Conservation (phyloP, 2,329 filamentous ascomycete species). For the Aspergillus candidus region DNA sequence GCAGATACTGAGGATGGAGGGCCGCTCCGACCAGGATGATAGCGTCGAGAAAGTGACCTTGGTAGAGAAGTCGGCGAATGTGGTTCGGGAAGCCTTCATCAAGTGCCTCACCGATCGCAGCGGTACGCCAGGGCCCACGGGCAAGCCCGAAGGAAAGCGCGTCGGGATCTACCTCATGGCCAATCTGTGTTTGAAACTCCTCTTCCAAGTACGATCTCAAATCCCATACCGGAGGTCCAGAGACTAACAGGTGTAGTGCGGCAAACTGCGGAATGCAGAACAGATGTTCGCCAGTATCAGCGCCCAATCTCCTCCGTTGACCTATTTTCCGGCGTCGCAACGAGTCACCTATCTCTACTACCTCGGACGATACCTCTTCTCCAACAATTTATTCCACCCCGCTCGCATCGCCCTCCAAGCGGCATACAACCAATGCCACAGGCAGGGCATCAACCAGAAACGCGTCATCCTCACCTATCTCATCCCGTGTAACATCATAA, state of each 20-base stretch:
- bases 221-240: background rate
- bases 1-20: constrained; percentile 46
- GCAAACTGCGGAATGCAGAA: constrained; percentile 74
- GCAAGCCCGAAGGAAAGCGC: constrained; percentile 74
- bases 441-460: constrained; percentile 58
- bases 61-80: constrained; percentile 81
- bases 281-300: constrained; percentile 87
- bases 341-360: constrained; percentile 93
- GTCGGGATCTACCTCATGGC: constrained; percentile 85
- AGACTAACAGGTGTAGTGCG: constrained; percentile 49
- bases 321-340: constrained; percentile 76
- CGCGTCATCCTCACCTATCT: constrained; percentile 77
- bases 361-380: constrained; percentile 82
- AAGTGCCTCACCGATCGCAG: constrained; percentile 79
- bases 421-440: constrained; percentile 70
- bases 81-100: constrained; percentile 84
- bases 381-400: constrained; percentile 73
- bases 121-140: constrained; percentile 53
- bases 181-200: constrained; percentile 79
- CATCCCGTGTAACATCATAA: constrained; percentile 72
- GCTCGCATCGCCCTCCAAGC: constrained; percentile 69
- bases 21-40: constrained; percentile 47
- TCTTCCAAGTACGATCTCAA: constrained; percentile 64
- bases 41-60: constrained; percentile 69
- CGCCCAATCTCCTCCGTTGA: constrained; percentile 72